Percentiles rank a stretch among this genome's conserved stretches.
Evolutionary conservation across 1,139 yeast species (phyloP).

Genomic region (Debaryomycetaceae sp.): DNA sequence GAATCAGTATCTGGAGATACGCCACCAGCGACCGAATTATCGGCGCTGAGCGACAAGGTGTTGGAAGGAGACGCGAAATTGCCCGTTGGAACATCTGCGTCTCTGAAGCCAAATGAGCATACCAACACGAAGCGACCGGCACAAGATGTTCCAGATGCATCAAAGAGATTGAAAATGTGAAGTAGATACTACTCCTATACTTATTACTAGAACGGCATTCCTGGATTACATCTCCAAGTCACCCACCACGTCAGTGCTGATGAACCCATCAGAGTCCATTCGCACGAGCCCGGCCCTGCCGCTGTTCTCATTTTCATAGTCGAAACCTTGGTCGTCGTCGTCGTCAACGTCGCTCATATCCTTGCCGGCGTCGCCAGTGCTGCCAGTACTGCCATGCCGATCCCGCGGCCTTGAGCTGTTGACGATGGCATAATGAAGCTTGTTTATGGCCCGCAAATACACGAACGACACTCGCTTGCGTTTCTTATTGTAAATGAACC

Average conservation of each 20-base stretch:
- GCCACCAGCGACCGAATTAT: not conserved
- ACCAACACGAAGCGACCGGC: too few species aligned
- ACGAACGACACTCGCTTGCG: conserved; percentile 85
- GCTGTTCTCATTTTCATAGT: too few species aligned
- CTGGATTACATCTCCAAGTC: conserved; percentile 20
- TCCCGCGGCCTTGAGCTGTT: conserved; percentile 9
- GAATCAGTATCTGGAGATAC: not conserved
- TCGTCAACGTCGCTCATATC: conserved; percentile 11
- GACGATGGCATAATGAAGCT: conserved; percentile 27
- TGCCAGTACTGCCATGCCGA: conserved; percentile 5
- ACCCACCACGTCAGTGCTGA: conserved; percentile 26
- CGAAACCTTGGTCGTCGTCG: conserved; percentile 12
- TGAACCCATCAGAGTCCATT: conserved; percentile 18
- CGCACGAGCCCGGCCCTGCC: too few species aligned
- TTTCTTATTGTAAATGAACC: conserved; percentile 86
- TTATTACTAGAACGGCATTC: too few species aligned
- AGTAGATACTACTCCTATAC: too few species aligned
- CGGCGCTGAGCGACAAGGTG: not conserved
- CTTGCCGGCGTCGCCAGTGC: conserved; percentile 10
- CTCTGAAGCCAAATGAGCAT: too few species aligned
- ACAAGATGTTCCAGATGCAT: too few species aligned
- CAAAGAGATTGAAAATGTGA: too few species aligned
- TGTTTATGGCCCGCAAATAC: conserved; percentile 40
- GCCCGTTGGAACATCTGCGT: too few species aligned
- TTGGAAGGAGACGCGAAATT: not conserved